Conservation (phyloP, 495 filamentous ascomycete species). For the Neohortaea acidophila region DNA sequence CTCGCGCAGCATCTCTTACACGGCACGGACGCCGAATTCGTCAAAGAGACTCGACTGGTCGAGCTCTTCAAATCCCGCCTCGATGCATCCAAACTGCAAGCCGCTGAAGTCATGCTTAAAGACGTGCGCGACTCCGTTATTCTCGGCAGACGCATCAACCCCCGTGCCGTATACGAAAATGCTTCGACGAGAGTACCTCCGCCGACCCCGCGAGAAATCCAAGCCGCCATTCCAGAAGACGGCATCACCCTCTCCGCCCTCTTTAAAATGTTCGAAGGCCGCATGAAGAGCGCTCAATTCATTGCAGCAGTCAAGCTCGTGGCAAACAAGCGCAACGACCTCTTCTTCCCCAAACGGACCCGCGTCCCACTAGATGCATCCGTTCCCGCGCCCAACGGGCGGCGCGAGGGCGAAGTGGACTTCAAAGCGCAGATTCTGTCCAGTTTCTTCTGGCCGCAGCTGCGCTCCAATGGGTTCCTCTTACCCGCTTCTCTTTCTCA, state of each 20-base stretch:
- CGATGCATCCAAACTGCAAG: conserved; percentile 69
- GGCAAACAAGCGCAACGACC: conserved; percentile 9
- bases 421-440: conserved; percentile 60
- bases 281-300: conserved; percentile 9
- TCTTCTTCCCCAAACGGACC: conserved; percentile 11
- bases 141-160: conserved; percentile 34
- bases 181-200: conserved; percentile 45
- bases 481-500: conserved; percentile 48
- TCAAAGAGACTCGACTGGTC: conserved; percentile 66
- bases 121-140: conserved; percentile 68
- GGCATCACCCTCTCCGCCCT: conserved; percentile 11
- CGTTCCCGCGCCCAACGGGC: neutral
- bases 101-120: conserved; percentile 90
- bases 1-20: conserved; percentile 64
- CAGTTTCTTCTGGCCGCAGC: conserved; percentile 81
- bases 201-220: conserved; percentile 16
- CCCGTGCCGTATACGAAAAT: neutral
- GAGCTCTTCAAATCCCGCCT: conserved; percentile 80
- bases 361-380: no score
- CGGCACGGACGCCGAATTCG: conserved; percentile 49
- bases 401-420: neutral
- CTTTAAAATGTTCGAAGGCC: conserved; percentile 3
- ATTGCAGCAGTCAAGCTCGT: conserved; percentile 10
- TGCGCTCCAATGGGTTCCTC: conserved; percentile 61
- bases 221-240: conserved; percentile 25